Evolutionary conservation across 192 early-diverging fungal genomes (phyloP), one percentile per base, ranked within the genome.

Genomic region (Allomyces javanicus): DNA sequence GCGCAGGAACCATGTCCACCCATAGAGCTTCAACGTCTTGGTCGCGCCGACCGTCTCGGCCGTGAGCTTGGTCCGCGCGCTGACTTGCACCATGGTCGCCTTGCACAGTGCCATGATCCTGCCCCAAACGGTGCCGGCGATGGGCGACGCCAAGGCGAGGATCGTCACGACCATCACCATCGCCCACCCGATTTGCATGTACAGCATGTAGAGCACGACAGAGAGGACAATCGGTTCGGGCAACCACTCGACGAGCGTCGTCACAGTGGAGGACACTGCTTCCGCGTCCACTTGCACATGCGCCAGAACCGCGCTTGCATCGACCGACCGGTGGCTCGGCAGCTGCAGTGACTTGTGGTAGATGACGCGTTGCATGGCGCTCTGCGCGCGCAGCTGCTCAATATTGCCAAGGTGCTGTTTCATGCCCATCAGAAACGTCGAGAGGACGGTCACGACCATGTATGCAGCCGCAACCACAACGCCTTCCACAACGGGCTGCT

Each of bases 21-120:
- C 80, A 68, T 89, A 88, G 64, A 87, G 81, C 67, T 88, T 88
- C 67, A 89, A 82, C n/a, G 88, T 69, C 67, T 87, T 88, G 68
- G 88, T 84, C 19, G 85, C 84, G 1, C 83, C 85, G 45, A 88
- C 68, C 50, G 85, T 77, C 70, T 88, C 86, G 0, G 83, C 83
- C 77, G 86, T 88, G 61, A 86, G 71, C 65, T 85, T 83, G 25
- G 87, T 83, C 26, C 86, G 75, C 33, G 77, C 69, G 17, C 76
- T 80, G 4, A 83, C 86, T 23, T 76, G 73, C 9, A 65, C 77
- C 26, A 86, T 84, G 3, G 75, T 73, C 63, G 70, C 71, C 67
- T 78, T 75, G 1, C 78, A 72, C 23, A 78, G 66, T 17, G 64
- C 68, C 0, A 85, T 78, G 0, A 80, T 73, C 27, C 68, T 70